Base-by-base conservation (phyloP, 2,329 filamentous ascomycete genomes). In the Conoideocrella luteorostrata region DNA sequence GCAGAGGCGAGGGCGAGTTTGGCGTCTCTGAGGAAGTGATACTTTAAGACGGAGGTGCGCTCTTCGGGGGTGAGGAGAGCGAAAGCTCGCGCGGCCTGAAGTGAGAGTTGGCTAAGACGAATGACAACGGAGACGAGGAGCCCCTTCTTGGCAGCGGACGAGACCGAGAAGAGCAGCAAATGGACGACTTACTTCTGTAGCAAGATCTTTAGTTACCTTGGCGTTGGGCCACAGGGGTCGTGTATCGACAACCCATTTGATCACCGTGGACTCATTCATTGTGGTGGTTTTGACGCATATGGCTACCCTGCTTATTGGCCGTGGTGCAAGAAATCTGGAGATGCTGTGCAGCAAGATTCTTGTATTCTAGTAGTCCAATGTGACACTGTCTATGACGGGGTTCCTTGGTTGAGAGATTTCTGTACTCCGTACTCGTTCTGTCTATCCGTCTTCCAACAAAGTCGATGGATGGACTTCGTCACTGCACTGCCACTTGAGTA, bases 1-100 rank as follows among this genome's bases (percentile, higher is more conserved):
- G 82, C 76, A 15, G 86, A 90, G 20, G 67, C 83, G 33, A 91
- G 72, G 39, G 77, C 76, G 74, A 89, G 84, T 59, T 84, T 85
- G 42, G 86, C 86, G 64, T 90, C 86, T 57, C 76, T 71, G 53
- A 83, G 68, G 60, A 82, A 78, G 65, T 79, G 77, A 65, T 79
- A 87, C 45, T 70, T 70, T 7, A 81, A 70, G 24, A 82, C 75
- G 12, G 65, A 63, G 41, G 72, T 60, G 48, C 74, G 76, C 58
- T 88, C 84, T 9, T 74, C 64, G 1, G 64, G 53, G 2, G 68
- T 62, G 39, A 83, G 68, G 22, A 82, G 66, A 7, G 65, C 61
- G 28, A 84, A 63, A 18, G 74, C 72, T 36, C 70, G 65, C n/a
- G 69, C 60, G 34, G 78, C 78, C 76, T 81, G 47, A 4, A 36